Base-by-base conservation (phyloP, 768 basidiomycete genomes). In the Mycena floridula region DNA sequence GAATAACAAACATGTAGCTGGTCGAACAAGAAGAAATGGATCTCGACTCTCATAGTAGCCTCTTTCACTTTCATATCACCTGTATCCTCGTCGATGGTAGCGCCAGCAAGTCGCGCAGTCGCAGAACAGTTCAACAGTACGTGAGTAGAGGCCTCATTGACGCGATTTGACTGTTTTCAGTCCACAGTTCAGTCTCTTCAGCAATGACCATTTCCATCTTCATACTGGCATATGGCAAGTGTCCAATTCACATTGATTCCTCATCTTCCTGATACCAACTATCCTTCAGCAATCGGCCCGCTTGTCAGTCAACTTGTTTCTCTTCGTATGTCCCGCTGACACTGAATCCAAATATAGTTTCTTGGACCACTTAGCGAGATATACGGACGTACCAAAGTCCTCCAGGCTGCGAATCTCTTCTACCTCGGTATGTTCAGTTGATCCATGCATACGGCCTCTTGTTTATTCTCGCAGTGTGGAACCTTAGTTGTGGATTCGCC, bases 21-120 rank as follows among this genome's bases (percentile, higher is more conserved):
- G 83, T 55, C 66, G 4, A 72, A 66, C 43, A 66, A 56, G 22
- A 65, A 64, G 51, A 86, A 82, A 68, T 85, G 82, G 85, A 73
- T 68, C 0, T 77, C 77, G 0, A 84, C 81, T 0, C 50, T 72
- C 16, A 69, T 84, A 23, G 76, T 85, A 0, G 84, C 84, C 0
- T 66, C 69, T 0, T 87, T 83, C 56, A 81, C 84, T 0, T 82
- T 85, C 55, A 82, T 85, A 27, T 70, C 68, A 5, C 82, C 85
- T 0, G 67, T 88, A 0, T 79, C 85, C 0, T 89, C 86, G 4
- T 77, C 84, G 4, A 86, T 86, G 79, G 65, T 87, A 1, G 81
- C 87, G 0, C 85, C 85, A 0, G 85, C 85, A 0, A 64, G 70
- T 0, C 47, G 50, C 3, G 69, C 77, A 42, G 52, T 89, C 0